Base-by-base conservation (phyloP, 139 green algal genomes). In the Haematococcus lacustris region DNA sequence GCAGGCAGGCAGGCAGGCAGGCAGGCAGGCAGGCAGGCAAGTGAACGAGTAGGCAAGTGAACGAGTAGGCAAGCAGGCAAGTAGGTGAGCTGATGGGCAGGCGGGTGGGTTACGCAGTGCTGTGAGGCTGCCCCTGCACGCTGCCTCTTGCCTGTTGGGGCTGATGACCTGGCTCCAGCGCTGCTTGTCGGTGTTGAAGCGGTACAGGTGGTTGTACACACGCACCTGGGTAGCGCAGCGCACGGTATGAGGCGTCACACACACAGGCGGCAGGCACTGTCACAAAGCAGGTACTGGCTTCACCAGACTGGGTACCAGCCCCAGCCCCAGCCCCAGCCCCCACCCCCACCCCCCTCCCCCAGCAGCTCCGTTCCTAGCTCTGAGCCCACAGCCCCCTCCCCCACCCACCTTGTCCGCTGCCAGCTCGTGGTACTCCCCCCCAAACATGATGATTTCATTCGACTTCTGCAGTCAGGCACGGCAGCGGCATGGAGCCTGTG, bases 191-290 rank as follows among this genome's bases (percentile, higher is more conserved):
- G 70, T 66, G 57, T 92, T 80, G 73, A 92, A 96, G n/a, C 83
- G 78, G 80, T 92, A 98, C 2, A 98, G 65, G 57, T 99, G 92
- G 30, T 86, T 87, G 78, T 94, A 97, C 32, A 97, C 88, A 26
- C 80, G 70, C 23, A 92, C 53, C n/a, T n/a, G n/a, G n/a, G n/a
- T n/a, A n/a, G n/a, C n/a, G n/a, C n/a, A n/a, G n/a, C n/a, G n/a
- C n/a, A n/a, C n/a, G n/a, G n/a, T n/a, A n/a, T n/a, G n/a, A n/a
- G n/a, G n/a, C n/a, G n/a, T n/a, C n/a, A n/a, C n/a, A n/a, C n/a
- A n/a, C n/a, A n/a, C n/a, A n/a, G n/a, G n/a, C n/a, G n/a, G n/a
- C n/a, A n/a, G n/a, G n/a, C n/a, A n/a, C n/a, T n/a, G n/a, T n/a
- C n/a, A n/a, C n/a, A n/a, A n/a, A n/a, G n/a, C n/a, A n/a, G n/a